These are phyloP conservation scores for Fistulifera solaris DNA, from an alignment of 108 stramenopile genomes.

Conservation along the genomic window DNA sequence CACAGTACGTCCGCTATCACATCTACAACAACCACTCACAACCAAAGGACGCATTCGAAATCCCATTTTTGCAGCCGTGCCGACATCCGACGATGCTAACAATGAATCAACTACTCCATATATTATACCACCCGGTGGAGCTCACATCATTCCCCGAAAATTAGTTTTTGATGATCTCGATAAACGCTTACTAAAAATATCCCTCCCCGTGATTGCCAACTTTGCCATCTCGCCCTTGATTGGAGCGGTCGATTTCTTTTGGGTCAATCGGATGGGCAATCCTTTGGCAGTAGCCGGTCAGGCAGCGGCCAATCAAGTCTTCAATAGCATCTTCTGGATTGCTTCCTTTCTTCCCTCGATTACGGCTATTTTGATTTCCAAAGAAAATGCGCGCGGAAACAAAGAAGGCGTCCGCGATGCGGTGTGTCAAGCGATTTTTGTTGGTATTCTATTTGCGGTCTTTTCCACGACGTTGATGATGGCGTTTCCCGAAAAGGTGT, in stretches of 20 bases:
- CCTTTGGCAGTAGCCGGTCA: conserved; percentile 85
- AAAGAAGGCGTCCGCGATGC: conserved; percentile 67
- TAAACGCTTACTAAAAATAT: conserved; percentile 58
- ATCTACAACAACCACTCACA: too few relatives aligned
- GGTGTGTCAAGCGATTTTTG: conserved; percentile 68
- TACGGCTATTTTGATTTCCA: conserved; percentile 76
- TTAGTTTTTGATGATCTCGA: conserved; percentile 47
- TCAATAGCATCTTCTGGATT: conserved; percentile 73
- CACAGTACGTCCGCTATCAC: too few relatives aligned
- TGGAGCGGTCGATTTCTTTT: conserved; percentile 82
- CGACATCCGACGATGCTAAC: too few relatives aligned
- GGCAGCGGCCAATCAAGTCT: conserved; percentile 86
- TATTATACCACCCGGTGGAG: too few relatives aligned
- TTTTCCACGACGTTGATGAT: conserved; percentile 58
- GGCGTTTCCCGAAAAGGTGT: conserved; percentile 39
- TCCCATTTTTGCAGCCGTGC: too few relatives aligned
- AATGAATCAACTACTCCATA: too few relatives aligned
- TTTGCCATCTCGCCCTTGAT: conserved; percentile 81
- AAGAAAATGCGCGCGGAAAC: conserved; percentile 67
- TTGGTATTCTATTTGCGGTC: conserved; percentile 61
- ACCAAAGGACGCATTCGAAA: too few relatives aligned
- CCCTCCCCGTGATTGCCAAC: conserved; percentile 85
- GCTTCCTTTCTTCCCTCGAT: conserved; percentile 78
- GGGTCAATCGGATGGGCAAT: conserved; percentile 89
- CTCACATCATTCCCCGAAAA: conserved; percentile 29